These are phyloP conservation scores for Citrus glauca DNA, from an alignment of 345 rosid species.

Conservation along the genomic window DNA sequence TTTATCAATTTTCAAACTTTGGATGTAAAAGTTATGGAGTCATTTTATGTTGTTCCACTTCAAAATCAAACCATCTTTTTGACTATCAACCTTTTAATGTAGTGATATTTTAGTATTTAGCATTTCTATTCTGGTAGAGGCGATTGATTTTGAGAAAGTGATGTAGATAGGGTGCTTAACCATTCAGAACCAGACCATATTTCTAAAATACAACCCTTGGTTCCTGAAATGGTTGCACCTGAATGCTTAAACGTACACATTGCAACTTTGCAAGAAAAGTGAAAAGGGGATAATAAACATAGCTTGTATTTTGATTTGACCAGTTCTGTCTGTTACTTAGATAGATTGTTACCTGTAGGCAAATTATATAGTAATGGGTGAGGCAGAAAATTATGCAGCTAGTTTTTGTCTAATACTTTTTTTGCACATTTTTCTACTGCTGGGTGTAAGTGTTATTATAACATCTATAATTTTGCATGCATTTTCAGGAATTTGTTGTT, in stretches of 20 bases:
- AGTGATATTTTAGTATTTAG: not conserved
- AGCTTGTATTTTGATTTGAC: not conserved
- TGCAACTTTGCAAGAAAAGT: not conserved
- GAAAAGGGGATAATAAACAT: too few species aligned
- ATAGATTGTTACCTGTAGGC: not conserved
- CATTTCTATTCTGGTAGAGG: not conserved
- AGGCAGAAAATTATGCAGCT: not conserved
- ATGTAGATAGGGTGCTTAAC: not conserved
- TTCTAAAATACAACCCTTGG: not conserved
- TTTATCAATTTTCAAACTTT: not conserved
- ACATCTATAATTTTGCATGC: not conserved
- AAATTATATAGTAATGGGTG: not conserved
- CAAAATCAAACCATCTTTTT: not conserved
- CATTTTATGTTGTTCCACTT: not conserved
- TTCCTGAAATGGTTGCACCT: not conserved
- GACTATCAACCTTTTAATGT: not conserved
- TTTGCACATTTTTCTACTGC: not conserved
- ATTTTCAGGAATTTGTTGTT: not conserved
- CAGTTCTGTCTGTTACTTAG: not conserved
- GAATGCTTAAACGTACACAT: not conserved
- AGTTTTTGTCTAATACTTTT: not conserved
- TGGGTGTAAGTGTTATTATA: not conserved
- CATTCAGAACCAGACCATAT: not conserved
- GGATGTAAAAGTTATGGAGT: not conserved
- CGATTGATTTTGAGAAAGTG: not conserved